Conservation (phyloP, 2,329 filamentous ascomycete genomes). For the Fusarium sp. region DNA sequence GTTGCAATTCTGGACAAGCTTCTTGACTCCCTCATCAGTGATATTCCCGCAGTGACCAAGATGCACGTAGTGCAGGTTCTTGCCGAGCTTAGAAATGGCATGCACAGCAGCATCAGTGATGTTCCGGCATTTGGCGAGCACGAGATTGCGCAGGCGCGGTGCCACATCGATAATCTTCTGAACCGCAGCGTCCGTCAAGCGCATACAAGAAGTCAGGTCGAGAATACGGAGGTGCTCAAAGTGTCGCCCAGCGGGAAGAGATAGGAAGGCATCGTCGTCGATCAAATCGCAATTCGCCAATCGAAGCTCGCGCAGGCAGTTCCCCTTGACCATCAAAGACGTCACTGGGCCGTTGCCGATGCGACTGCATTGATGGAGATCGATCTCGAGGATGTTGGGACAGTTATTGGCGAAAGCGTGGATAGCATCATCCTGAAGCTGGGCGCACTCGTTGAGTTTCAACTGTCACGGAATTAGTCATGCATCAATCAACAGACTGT, state of each 20-base stretch:
- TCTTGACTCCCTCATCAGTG: conserved; percentile 88
- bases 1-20: conserved; percentile 86
- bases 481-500: background rate
- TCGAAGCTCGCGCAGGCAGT: conserved; percentile 88
- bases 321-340: conserved; percentile 79
- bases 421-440: conserved; percentile 84
- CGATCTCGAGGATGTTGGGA: conserved; percentile 94
- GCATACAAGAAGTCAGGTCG: conserved; percentile 88
- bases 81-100: conserved; percentile 88
- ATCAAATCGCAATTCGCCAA: conserved; percentile 87
- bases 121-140: conserved; percentile 92
- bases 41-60: conserved; percentile 93
- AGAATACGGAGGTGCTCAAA: conserved; percentile 94
- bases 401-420: conserved; percentile 88
- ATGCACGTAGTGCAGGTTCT: conserved; percentile 97
- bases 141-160: conserved; percentile 89
- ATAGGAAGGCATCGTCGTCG: conserved; percentile 87
- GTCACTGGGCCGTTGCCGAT: conserved; percentile 88
- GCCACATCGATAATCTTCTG: conserved; percentile 88
- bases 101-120: conserved; percentile 90
- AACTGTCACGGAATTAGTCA: conserved; percentile 62
- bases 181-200: conserved; percentile 86
- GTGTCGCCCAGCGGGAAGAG: conserved; percentile 72
- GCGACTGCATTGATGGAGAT: conserved; percentile 85
- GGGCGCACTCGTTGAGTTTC: conserved; percentile 92